Evolutionary conservation across 2,329 filamentous ascomycete species (phyloP).

Genomic region (Phaeomoniella chlamydospora): DNA sequence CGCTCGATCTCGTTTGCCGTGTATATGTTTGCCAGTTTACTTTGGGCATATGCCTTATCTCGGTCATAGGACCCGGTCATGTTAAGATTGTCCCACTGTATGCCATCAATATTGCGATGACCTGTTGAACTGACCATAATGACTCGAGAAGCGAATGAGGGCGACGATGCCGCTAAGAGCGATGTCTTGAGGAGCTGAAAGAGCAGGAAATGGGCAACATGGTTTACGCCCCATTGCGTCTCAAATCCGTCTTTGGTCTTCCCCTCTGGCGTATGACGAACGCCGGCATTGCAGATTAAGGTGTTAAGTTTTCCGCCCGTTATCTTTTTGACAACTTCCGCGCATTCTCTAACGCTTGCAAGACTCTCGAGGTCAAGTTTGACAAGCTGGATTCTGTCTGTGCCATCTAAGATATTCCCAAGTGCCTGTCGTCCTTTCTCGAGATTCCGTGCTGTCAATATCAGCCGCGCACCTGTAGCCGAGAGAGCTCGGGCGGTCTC

Average conservation of each 20-base stretch:
- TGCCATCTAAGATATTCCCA: constrained; percentile 10
- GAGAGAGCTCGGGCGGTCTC: constrained; percentile 23
- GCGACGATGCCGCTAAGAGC: constrained; percentile 23
- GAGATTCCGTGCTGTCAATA: constrained; percentile 20
- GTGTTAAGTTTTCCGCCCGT: constrained; percentile 17
- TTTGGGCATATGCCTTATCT: constrained; percentile 27
- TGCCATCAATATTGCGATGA: constrained; percentile 27
- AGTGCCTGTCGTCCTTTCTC: constrained; percentile 17
- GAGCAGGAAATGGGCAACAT: constrained; percentile 40
- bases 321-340: constrained; percentile 10
- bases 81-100: constrained; percentile 22
- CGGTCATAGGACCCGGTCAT: constrained; percentile 15
- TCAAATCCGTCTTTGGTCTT: constrained; percentile 30
- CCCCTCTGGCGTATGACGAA: constrained; percentile 25
- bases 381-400: constrained; percentile 15
- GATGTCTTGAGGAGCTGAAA: constrained; percentile 33
- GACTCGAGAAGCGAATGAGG: constrained; percentile 28
- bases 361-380: constrained; percentile 18
- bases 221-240: constrained; percentile 37
- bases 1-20: constrained; percentile 36
- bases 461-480: constrained; percentile 22
- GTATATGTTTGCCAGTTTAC: constrained; percentile 36
- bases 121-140: constrained; percentile 28
- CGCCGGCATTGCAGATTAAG: constrained; percentile 30
- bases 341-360: constrained; percentile 14